These are phyloP conservation scores for Hippophae tibetana DNA, from an alignment of 306 rosid species.

Conservation along the genomic window DNA sequence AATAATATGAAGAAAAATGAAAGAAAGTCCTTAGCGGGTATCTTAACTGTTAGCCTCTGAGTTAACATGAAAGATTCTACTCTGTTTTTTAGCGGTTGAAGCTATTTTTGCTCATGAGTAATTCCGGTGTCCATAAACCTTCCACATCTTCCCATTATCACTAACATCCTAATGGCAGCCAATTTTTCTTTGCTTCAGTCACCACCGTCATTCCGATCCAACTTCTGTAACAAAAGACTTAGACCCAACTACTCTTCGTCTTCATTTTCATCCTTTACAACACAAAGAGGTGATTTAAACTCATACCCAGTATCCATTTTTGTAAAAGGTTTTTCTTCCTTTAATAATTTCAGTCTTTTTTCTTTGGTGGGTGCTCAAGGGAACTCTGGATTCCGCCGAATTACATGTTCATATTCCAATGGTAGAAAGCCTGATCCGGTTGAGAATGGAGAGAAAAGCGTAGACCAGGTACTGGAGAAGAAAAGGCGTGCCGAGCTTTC, in stretches of 20 bases:
- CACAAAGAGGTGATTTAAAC: slow-evolving; percentile 28
- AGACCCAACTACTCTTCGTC: slow-evolving; percentile 19
- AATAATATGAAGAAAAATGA: no score
- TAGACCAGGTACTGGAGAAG: slow-evolving; percentile 32
- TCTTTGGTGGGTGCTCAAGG: slow-evolving; percentile 24
- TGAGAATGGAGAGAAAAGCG: slow-evolving; percentile 29
- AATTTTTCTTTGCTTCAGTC: slow-evolving; percentile 35
- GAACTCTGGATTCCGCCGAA: slow-evolving; percentile 20
- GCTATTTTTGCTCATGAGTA: not conserved
- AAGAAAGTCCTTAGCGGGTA: no score
- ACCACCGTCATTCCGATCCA: slow-evolving; percentile 21
- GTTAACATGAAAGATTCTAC: slow-evolving; percentile 3
- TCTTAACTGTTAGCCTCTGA: no score
- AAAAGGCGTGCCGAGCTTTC: slow-evolving; percentile 60
- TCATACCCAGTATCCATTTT: not conserved
- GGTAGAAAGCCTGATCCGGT: slow-evolving; percentile 54
- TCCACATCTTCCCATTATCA: slow-evolving; percentile 8
- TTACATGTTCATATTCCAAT: slow-evolving; percentile 54
- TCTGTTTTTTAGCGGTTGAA: not conserved
- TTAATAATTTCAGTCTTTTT: not conserved
- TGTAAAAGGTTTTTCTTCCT: not conserved
- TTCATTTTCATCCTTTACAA: slow-evolving; percentile 19
- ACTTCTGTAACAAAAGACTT: slow-evolving; percentile 21
- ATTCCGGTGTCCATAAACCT: slow-evolving; percentile 4
- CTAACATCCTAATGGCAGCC: slow-evolving; percentile 31